Evolutionary conservation across 305 asterid species (phyloP), one percentile per base, ranked within the genome.

Genomic region (Fraxinus baroniana): DNA sequence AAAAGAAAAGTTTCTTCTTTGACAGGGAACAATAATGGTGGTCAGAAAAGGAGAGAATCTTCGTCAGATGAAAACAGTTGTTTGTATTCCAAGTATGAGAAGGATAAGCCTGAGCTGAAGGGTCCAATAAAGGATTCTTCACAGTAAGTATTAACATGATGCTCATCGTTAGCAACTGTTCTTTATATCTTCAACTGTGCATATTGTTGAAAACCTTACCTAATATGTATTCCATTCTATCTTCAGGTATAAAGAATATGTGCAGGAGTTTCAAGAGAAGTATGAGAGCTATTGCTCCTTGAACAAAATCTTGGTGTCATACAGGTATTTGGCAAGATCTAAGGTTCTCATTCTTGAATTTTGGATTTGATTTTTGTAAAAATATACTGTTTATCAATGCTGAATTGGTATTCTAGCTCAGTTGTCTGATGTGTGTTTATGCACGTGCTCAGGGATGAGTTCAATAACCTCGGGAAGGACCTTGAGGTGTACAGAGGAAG

Each of bases 201-300:
- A 15, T 73, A 15, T 36, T 78, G 73, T 80, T 83, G 55, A 64
- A 74, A 26, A 60, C 79, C 80, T 79, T 44, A 22, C 32, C 20
- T 79, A 36, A 33, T 72, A 76, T 46, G 77, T 72, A 18, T 64
- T 62, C 44, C 20, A 28, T 73, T 77, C 44, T 81, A 36, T 20
- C 83, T 87, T 83, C 87, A 97, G 99, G 92, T 95, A 93, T 78
- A 82, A 87, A 84, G 96, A 86, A 78, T 94, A 97, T 84, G 97
- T 97, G 85, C 90, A 92, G 88, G 99, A 97, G 87, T 97, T 86
- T 89, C 89, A 88, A 83, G 98, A 93, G 87, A 97, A 97, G 88
- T 92, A 92, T 57, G 93, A 91, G 72, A 87, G 84, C 82, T 95
- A 94, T 84, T 80, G 83, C 77, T 92, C 97, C 46, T 84, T 97